These are phyloP conservation scores for Candida sakaeoensis DNA, from an alignment of 805 yeast genomes.

Conservation along the genomic window DNA sequence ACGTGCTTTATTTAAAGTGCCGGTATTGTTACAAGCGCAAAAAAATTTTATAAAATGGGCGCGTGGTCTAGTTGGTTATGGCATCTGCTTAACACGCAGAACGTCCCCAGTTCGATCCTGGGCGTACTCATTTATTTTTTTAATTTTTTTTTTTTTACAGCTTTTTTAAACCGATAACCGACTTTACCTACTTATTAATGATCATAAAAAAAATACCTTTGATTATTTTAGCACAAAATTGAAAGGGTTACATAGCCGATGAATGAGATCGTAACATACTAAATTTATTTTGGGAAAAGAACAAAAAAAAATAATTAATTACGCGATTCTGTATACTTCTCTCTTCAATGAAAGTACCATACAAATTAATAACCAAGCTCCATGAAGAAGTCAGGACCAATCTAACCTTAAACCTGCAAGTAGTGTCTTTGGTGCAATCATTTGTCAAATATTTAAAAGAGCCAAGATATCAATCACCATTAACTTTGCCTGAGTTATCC, in stretches of 20 bases:
- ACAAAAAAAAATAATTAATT: background rate
- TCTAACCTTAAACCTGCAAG: constrained; percentile 24
- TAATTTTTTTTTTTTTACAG: constrained; percentile 6
- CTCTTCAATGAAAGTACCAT: constrained; percentile 10
- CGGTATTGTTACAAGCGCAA: background rate
- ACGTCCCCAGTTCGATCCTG: constrained; percentile 99
- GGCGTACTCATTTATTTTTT: constrained; percentile 80
- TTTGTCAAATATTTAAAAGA: constrained; percentile 37
- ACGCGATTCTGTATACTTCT: constrained; percentile 1
- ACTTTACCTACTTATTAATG: background rate
- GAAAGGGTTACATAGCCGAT: constrained; percentile 3
- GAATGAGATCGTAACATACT: background rate
- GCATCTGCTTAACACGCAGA: constrained; percentile 99
- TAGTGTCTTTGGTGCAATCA: constrained; percentile 21
- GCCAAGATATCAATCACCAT: constrained; percentile 41
- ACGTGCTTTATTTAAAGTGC: background rate
- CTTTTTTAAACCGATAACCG: background rate
- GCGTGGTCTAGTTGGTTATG: constrained; percentile 98
- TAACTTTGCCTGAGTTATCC: constrained; percentile 32
- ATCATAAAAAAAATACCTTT: background rate
- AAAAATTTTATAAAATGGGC: background rate
- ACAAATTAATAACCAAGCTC: constrained; percentile 14
- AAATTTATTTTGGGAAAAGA: background rate
- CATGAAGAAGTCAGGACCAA: constrained; percentile 21
- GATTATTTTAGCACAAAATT: background rate